phyloP scores from a whole-genome alignment of 805 yeast genomes.

The Teunomyces aglyptinius region DNA sequence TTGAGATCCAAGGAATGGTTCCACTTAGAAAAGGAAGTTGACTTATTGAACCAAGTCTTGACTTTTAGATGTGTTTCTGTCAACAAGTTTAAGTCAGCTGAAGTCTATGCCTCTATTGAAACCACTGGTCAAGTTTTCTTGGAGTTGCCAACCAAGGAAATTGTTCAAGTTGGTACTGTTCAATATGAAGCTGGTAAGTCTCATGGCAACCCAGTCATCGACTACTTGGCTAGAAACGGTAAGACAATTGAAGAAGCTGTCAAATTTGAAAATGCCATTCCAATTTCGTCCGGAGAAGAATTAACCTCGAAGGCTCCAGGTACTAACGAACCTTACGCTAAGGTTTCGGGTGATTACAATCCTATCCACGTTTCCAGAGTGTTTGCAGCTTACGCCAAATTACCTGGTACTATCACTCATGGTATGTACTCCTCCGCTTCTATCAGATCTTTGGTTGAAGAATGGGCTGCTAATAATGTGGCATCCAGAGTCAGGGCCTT shows the following conservation, averaged over 20 bases:
- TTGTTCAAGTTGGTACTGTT: constrained; percentile 77
- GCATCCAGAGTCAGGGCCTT: constrained; percentile 95
- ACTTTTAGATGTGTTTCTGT: constrained; percentile 88
- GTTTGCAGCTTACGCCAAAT: constrained; percentile 86
- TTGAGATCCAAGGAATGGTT: constrained; percentile 97
- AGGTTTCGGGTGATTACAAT: constrained; percentile 96
- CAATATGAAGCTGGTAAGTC: constrained; percentile 88
- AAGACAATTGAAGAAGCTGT: constrained; percentile 92
- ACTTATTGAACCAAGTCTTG: constrained; percentile 73
- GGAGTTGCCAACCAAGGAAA: constrained; percentile 91
- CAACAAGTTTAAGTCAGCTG: constrained; percentile 73
- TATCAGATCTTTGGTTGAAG: constrained; percentile 91
- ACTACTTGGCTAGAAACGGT: constrained; percentile 89
- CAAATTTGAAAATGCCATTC: constrained; percentile 84
- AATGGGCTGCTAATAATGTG: constrained; percentile 97
- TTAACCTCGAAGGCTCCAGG: constrained; percentile 82
- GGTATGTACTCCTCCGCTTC: constrained; percentile 99
- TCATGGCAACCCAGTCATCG: constrained; percentile 96
- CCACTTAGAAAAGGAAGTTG: constrained; percentile 69
- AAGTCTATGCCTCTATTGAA: constrained; percentile 72
- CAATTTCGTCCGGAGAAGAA: constrained; percentile 66
- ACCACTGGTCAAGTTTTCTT: constrained; percentile 83
- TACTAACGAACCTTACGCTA: constrained; percentile 94
- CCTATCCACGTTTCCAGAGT: constrained; percentile 97
- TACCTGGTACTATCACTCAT: constrained; percentile 98